Evolutionary conservation across 352 stramenopile genomes (phyloP), one percentile per base, ranked within the genome.

Genomic region (Phytophthora chlamydospora): DNA sequence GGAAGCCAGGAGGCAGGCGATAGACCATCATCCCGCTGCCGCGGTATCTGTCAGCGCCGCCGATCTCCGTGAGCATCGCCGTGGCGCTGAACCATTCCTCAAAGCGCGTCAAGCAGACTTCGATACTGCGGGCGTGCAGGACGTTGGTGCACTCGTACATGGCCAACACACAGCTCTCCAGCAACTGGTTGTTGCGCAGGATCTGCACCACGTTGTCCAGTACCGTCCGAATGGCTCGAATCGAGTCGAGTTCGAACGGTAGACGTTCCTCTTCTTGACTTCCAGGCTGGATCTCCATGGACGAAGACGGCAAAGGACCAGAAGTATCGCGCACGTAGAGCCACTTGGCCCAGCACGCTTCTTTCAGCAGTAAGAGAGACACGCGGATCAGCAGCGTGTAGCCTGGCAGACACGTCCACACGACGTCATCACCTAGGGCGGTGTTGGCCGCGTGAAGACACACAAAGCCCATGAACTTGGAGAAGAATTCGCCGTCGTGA

Each of bases 101-200:
- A n/a, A 91, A 73, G 14, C 71, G 70, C 2, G 66, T 69, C 16
- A 93, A 63, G 32, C 80, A 90, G 4, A 78, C 63, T 29, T 78
- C 72, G 31, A 93, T 78, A 9, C 82, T 91, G 14, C 83, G 83
- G 6, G 74, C 56, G 47, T 88, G 76, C 7, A 88, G 57, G 6
- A 89, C 73, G 56, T 91, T 93, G 6, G 82, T 93, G 42, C 76
- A 85, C 58, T 93, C 84, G 46, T 89, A 87, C 52, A 90, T 61
- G 27, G 82, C 84, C 16, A 91, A 53, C 32, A 88, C 76, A 40
- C 75, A 85, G 44, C 72, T 86, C 47, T 91, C 80, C 6, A 91
- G 61, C 8, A 90, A 19, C 27, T 91, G 75, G 10, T 64, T 68
- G 46, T 93, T 91, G 41, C 73, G 71, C 12, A 90, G 65, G 42